A percentile compares a stretch with the other conserved stretches of the same genome.
Conservation (phyloP, 305 asterid genomes). For the Fraxinus platypoda region DNA sequence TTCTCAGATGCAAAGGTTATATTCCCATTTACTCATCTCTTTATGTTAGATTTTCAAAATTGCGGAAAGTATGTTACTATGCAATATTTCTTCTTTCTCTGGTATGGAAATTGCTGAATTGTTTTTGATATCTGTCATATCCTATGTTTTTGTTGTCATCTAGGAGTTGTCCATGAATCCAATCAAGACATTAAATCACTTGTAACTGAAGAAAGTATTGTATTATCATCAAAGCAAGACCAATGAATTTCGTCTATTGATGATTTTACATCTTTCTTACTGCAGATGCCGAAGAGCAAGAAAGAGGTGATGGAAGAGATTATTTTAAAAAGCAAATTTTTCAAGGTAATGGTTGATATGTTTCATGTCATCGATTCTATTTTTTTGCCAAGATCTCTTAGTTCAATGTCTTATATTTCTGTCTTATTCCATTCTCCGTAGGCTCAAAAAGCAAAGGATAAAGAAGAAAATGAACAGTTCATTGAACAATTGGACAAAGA, state of each 20-base stretch:
- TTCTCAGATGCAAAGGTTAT: neutral
- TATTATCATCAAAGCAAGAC: neutral
- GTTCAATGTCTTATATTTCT: slow-evolving; percentile 15
- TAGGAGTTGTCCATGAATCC: neutral
- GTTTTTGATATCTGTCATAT: neutral
- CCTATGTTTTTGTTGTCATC: neutral
- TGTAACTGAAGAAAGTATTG: neutral
- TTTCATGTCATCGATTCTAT: slow-evolving; percentile 7
- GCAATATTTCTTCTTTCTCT: neutral
- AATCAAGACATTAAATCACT: neutral
- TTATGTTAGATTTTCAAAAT: neutral
- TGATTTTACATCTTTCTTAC: slow-evolving; percentile 18
- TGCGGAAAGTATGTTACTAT: neutral
- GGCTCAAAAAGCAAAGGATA: slow-evolving; percentile 95
- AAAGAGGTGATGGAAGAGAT: slow-evolving; percentile 94
- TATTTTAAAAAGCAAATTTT: slow-evolving; percentile 82
- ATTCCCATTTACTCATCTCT: neutral
- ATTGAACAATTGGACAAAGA: slow-evolving; percentile 72
- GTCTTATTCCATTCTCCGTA: slow-evolving; percentile 25
- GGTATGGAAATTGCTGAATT: slow-evolving; percentile 1
- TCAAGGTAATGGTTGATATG: slow-evolving; percentile 57
- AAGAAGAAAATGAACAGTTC: slow-evolving; percentile 76
- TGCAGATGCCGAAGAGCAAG: slow-evolving; percentile 84
- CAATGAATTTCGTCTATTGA: slow-evolving; percentile 27
- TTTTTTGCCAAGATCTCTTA: neutral